Base-by-base conservation (phyloP, 2,329 filamentous ascomycete species). In the Diplocarpon mali region DNA sequence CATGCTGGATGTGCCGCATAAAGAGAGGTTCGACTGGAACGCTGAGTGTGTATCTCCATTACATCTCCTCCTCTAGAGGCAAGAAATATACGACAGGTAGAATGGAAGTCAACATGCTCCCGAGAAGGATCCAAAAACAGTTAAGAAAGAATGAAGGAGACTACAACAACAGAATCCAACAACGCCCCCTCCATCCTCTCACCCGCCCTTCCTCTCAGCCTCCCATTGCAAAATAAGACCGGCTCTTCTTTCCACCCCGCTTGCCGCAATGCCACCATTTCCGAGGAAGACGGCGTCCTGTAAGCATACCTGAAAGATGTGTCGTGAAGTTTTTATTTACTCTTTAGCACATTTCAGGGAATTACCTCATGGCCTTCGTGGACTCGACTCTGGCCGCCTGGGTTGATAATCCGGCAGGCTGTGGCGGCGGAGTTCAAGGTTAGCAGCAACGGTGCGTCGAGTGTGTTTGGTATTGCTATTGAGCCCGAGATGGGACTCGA, bases 181-280 rank as follows among this genome's bases (percentile, higher is more conserved):
- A 50, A 1, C 52, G 66, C 66, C 48, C 67, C 68, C 0, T 38
- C 61, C 6, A 60, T 61, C 3, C 62, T 66, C 1, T 32, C 58
- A 2, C 62, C 62, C 13, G 57, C 62, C 0, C 38, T 66, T 27
- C 64, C 65, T 3, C 59, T 58, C 0, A 45, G 57, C 7, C 56
- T 67, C 13, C 61, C 65, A 0, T 52, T 70, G 3, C 47, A 53
- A 13, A 53, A 55, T 30, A 65, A 66, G 47, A 51, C 56, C 1
- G 71, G 71, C 2, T 67, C 60, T 1, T 74, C 72, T 50, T 64
- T 57, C 47, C 62, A 72, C 42, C 62, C 64, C 1, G 68, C 62
- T 3, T 72, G 71, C 56, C 54, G 48, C 24, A 55, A 56, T 41
- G 20, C 59, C 5, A 60, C 53, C 6, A 20, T 61, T 35, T 15